phyloP scores from a whole-genome alignment of 495 filamentous ascomycete genomes.

The Penicillium cataractarum region DNA sequence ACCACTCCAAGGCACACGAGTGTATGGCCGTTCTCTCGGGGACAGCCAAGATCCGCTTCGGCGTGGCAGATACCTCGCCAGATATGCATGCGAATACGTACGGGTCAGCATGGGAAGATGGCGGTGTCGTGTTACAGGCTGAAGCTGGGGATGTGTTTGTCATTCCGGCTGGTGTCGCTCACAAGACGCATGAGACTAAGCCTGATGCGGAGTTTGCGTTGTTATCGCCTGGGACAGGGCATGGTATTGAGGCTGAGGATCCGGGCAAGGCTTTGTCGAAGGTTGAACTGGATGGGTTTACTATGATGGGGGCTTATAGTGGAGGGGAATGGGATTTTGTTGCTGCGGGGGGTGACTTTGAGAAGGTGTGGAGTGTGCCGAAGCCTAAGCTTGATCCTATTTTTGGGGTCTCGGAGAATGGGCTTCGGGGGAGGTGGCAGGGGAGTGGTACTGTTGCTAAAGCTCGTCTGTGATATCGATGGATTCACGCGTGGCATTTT shows the following conservation, averaged over 20 bases:
- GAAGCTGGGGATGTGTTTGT: not conserved
- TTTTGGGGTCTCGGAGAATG: not conserved
- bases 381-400: not conserved
- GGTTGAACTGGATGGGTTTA: not conserved
- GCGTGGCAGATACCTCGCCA: not conserved
- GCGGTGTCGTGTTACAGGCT: not conserved
- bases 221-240: not conserved
- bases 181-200: not conserved
- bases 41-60: not conserved
- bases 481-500: too few relatives aligned
- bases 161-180: not conserved
- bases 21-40: not conserved
- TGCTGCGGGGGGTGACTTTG: not conserved
- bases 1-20: not conserved
- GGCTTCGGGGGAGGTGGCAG: not conserved
- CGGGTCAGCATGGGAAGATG: not conserved
- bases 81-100: not conserved
- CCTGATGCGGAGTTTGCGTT: not conserved
- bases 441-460: not conserved
- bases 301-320: not conserved
- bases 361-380: not conserved
- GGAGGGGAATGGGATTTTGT: not conserved
- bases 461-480: not conserved
- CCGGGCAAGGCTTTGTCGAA: not conserved
- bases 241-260: not conserved